Evolutionary conservation across 441 rosid genomes (phyloP), one percentile per base, ranked within the genome.

Genomic region (Kokia cookei): DNA sequence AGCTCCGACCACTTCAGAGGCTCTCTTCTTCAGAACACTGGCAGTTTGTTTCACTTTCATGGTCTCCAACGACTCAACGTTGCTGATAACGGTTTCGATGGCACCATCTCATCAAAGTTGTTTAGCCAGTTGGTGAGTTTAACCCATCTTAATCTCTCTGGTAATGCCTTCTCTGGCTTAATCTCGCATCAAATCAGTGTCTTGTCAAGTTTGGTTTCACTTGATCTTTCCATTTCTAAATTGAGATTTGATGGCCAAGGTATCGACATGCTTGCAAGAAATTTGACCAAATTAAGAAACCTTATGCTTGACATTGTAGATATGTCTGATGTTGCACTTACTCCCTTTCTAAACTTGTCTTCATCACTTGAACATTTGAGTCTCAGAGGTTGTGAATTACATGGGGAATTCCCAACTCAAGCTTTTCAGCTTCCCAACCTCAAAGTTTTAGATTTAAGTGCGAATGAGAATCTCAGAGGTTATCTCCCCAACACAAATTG

Each of bases 361-460:
- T 72, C 75, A 19, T 53, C 65, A 61, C 61, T 11, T 0, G 3
- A 2, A 5, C 5, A 0, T 69, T 73, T 35, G 29, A 26, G 6
- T 65, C 69, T 65, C 3, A 5, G 1, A 0, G 0, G 0, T 5
- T 65, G 69, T 22, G 0, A 19, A 1, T 45, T 82, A 17, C 60
- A 45, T 2, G 85, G 82, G 12, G 65, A 71, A 4, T 64, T 82
- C 4, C 85, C 82, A 12, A 15, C 17, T 12, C 24, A 51, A 11
- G 32, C 74, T 54, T 80, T 82, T 43, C 59, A 32, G 50, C 72
- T 80, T 9, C 76, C 61, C 17, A 62, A 54, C 22, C 78, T 78
- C 50, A 62, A 82, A 9, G 19, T n/a, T 2, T 5, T 78, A 17
- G 2, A 29, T 13, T 57, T 84, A 32, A 3, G 14, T 0, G 3